Evolutionary conservation across 2,329 filamentous ascomycete genomes (phyloP).

Genomic region (Alternaria tenuissima): DNA sequence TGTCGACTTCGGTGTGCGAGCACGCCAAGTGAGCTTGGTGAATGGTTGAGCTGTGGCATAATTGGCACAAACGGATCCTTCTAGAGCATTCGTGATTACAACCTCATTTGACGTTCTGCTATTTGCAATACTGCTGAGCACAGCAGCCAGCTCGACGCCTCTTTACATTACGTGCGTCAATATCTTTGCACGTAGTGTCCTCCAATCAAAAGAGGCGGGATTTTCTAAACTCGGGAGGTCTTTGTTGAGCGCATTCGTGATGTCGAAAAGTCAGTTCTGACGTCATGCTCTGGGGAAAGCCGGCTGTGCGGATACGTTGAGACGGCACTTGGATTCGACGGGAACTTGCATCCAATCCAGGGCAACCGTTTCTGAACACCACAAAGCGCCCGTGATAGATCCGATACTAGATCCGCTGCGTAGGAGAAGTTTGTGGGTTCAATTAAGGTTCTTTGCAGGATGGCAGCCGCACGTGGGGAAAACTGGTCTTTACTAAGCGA

Average conservation of each 20-base stretch:
- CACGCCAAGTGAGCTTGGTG: slow-evolving; percentile 9
- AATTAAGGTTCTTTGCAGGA: slow-evolving; percentile 18
- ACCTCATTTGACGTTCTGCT: background rate
- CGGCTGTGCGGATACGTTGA: slow-evolving; percentile 8
- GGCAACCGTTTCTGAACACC: background rate
- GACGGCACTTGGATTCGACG: slow-evolving; percentile 3
- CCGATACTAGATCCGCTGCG: background rate
- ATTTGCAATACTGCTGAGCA: background rate
- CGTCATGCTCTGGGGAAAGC: slow-evolving; percentile 10
- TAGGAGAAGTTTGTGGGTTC: slow-evolving; percentile 14
- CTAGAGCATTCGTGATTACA: background rate
- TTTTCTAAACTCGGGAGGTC: background rate
- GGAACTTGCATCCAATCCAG: slow-evolving; percentile 7
- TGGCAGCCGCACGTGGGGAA: slow-evolving; percentile 14
- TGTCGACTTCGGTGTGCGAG: slow-evolving; percentile 33
- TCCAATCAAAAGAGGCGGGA: background rate
- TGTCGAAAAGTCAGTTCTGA: slow-evolving; percentile 7
- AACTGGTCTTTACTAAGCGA: slow-evolving; percentile 8
- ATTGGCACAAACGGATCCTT: background rate
- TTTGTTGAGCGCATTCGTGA: background rate
- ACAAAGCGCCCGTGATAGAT: background rate
- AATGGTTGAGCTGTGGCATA: background rate
- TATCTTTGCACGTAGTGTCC: background rate
- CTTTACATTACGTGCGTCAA: background rate
- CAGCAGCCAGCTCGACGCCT: background rate